Percentiles rank a stretch among this genome's conserved stretches.
These are phyloP conservation scores for Phaeosphaeria sp. DNA, from an alignment of 2,329 filamentous ascomycete genomes.

Conservation along the genomic window DNA sequence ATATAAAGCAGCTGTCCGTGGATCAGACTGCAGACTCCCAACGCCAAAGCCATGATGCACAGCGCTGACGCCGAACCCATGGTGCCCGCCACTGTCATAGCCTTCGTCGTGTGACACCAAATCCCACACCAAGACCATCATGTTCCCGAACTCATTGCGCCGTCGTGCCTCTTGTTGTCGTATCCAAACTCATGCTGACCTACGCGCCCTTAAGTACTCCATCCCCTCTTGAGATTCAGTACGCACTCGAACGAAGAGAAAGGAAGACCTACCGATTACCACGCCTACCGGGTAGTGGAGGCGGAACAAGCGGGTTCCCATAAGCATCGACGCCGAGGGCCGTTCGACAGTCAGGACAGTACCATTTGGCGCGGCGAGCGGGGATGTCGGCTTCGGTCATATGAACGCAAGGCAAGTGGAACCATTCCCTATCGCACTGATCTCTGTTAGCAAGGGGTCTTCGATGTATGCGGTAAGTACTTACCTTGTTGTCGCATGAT, in stretches of 20 bases:
- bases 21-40: conserved; percentile 13
- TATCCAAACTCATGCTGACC: conserved; percentile 13
- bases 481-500: conserved; percentile 76
- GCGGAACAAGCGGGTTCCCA: conserved; percentile 43
- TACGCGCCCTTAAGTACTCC: conserved; percentile 38
- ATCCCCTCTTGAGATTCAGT: conserved; percentile 43
- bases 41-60: conserved; percentile 3
- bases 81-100: neutral
- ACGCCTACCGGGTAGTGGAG: conserved; percentile 40
- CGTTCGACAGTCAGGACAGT: conserved; percentile 73
- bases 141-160: neutral
- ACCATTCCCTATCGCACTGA: conserved; percentile 83
- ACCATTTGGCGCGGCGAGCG: conserved; percentile 80
- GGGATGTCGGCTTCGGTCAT: conserved; percentile 67
- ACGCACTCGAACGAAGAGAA: conserved; percentile 24
- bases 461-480: neutral
- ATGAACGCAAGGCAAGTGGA: conserved; percentile 79
- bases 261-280: conserved; percentile 42
- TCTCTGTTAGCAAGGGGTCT: conserved; percentile 19
- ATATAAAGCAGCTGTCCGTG: conserved; percentile 15
- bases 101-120: neutral
- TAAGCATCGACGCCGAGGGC: conserved; percentile 38
- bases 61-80: neutral
- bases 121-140: neutral
- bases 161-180: neutral